Evolutionary conservation across 2,329 filamentous ascomycete species (phyloP).

Genomic region (Colletotrichum ledebouriae): DNA sequence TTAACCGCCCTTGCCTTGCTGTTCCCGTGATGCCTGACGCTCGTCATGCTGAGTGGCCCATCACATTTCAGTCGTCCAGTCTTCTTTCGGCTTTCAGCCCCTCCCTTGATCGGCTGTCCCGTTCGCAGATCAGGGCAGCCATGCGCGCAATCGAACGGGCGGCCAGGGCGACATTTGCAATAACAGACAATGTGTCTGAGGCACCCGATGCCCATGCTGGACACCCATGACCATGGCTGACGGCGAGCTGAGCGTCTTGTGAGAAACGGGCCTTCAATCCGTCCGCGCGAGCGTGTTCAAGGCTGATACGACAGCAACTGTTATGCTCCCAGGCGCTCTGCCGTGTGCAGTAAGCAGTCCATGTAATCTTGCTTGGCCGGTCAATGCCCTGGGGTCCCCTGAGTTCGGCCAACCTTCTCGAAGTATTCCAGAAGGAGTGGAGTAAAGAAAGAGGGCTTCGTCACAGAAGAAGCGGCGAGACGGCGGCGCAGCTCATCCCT

Average conservation of each 20-base stretch:
- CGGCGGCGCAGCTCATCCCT: slow-evolving; percentile 37
- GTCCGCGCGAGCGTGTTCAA: slow-evolving; percentile 19
- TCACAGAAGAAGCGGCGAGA: slow-evolving; percentile 41
- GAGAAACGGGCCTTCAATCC: slow-evolving; percentile 15
- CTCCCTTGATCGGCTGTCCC: slow-evolving; percentile 2
- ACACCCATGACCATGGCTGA: slow-evolving; percentile 5
- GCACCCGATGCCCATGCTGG: no score
- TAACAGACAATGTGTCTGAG: slow-evolving; percentile 13
- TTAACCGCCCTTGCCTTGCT: slow-evolving; percentile 18
- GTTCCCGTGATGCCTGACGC: slow-evolving; percentile 23
- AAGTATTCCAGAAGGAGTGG: slow-evolving; percentile 41
- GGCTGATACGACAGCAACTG: slow-evolving; percentile 40
- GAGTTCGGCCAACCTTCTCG: slow-evolving; percentile 38
- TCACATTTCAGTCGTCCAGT: slow-evolving; percentile 10
- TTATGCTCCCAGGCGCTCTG: slow-evolving; percentile 22
- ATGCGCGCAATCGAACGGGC: slow-evolving; percentile 31
- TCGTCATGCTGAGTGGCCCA: slow-evolving; percentile 23
- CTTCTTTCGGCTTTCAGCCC: slow-evolving; percentile 1
- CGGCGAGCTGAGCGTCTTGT: slow-evolving; percentile 6
- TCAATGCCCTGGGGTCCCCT: slow-evolving; percentile 31
- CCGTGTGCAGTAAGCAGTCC: slow-evolving; percentile 36
- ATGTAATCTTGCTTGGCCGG: slow-evolving; percentile 39
- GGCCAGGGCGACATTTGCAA: slow-evolving; percentile 32
- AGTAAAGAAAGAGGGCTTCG: slow-evolving; percentile 19
- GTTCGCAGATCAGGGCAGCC: slow-evolving; percentile 24